Evolutionary conservation across 1,139 yeast genomes (phyloP).

Genomic region (Sugiyamaella xylanicola): DNA sequence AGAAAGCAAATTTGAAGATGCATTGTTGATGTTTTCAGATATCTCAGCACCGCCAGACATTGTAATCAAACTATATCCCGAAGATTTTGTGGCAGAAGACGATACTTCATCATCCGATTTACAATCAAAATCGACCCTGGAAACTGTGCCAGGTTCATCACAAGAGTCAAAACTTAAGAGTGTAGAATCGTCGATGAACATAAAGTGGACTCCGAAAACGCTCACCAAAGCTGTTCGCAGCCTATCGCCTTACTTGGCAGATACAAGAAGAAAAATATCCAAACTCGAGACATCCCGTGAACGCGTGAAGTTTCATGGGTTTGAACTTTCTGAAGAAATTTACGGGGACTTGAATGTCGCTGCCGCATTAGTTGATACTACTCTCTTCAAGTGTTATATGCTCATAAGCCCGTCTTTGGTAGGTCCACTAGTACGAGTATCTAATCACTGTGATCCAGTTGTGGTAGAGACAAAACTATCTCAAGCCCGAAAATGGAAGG

Average conservation of each 20-base stretch:
- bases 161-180: background rate
- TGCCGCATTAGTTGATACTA: slow-evolving; percentile 69
- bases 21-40: slow-evolving; percentile 52
- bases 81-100: slow-evolving; percentile 28
- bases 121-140: no score
- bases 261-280: slow-evolving; percentile 51
- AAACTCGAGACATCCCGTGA: slow-evolving; percentile 35
- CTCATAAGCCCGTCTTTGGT: slow-evolving; percentile 68
- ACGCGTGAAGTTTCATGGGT: slow-evolving; percentile 34
- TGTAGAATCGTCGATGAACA: background rate
- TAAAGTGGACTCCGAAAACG: slow-evolving; percentile 22
- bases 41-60: slow-evolving; percentile 60
- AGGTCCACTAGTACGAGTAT: slow-evolving; percentile 78
- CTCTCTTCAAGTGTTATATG: slow-evolving; percentile 74
- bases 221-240: slow-evolving; percentile 51
- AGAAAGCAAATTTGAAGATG: slow-evolving; percentile 41
- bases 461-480: slow-evolving; percentile 61
- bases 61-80: slow-evolving; percentile 53
- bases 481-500: slow-evolving; percentile 58
- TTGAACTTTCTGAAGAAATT: slow-evolving; percentile 35
- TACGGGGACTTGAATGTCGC: slow-evolving; percentile 43
- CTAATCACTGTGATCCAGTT: slow-evolving; percentile 69
- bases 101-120: no score
- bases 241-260: slow-evolving; percentile 57
- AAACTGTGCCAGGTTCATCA: no score